Base-by-base conservation (phyloP, 768 basidiomycete species). In the Pulveroboletus sp. region DNA sequence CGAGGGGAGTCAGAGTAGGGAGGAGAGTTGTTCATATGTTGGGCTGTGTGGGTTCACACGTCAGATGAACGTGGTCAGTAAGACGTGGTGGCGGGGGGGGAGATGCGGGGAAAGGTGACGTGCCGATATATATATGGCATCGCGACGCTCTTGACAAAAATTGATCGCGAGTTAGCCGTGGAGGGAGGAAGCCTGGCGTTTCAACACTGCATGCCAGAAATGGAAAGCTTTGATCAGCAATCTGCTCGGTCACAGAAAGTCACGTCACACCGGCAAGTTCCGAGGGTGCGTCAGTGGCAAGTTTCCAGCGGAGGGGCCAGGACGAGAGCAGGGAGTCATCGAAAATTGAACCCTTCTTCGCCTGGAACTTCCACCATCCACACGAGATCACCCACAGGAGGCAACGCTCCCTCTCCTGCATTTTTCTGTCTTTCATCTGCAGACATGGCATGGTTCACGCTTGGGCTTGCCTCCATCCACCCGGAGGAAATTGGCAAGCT, bases 341-440 rank as follows among this genome's bases (percentile, higher is more conserved):
- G 46, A 68, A 69, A 67, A 55, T 41, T n/a, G 27, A 46, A 64
- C 63, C 54, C 56, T 55, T 56, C 67, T 67, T 67, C 44, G 54
- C 67, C 51, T 46, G 67, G 65, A 69, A 67, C 65, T 56, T 69
- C 59, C 65, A 67, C 30, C 68, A 69, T 43, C 55, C 17, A 40
- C 49, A 31, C 55, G 35, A 51, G 58, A 41, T 45, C 47, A 35
- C 48, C 32, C 58, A 26, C 47, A 7, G 49, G 55, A 50, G 21
- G 24, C 38, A 17, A 11, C 9, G 8, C 35, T n/a, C 14, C 26
- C 37, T 27, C 35, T 27, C 17, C 0, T 11, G 37, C 39, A 35
- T 41, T 52, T 54, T 55, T 57, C 50, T 36, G 8, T 15, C 28
- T 38, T 40, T 54, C 52, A 46, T 56, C 40, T 39, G 39, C 41